A percentile compares a stretch with the other conserved stretches of the same genome.
These are phyloP conservation scores for Discostella pseudostelligera DNA, from an alignment of 108 stramenopile genomes.

Conservation along the genomic window DNA sequence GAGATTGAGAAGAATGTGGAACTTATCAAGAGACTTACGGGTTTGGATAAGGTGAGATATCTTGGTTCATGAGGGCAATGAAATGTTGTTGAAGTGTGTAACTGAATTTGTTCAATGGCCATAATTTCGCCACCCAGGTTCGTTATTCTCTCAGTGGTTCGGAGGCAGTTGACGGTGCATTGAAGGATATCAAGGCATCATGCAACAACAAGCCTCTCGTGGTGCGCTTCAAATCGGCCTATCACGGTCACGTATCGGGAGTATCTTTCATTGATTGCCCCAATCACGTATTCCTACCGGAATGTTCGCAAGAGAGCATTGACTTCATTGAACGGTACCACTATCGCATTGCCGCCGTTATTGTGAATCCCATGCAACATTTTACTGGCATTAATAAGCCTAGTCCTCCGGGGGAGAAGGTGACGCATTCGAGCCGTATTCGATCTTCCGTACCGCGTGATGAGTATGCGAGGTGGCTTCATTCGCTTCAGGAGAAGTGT, in stretches of 20 bases:
- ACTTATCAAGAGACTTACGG: conserved; percentile 37
- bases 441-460: conserved; percentile 23
- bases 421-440: conserved; percentile 25
- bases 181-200: conserved; percentile 51
- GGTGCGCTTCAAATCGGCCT: conserved; percentile 54
- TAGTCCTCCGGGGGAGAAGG: conserved; percentile 61
- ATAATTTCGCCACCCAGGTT: conserved; percentile 18
- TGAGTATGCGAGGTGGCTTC: conserved; percentile 51
- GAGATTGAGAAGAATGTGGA: conserved; percentile 46
- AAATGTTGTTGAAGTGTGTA: too few species aligned
- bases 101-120: too few species aligned
- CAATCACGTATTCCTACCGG: conserved; percentile 50
- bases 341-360: conserved; percentile 56
- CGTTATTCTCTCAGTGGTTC: conserved; percentile 49
- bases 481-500: conserved; percentile 48
- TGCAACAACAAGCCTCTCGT: conserved; percentile 43
- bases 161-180: conserved; percentile 54
- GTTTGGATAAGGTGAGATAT: conserved; percentile 50
- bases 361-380: conserved; percentile 64
- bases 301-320: conserved; percentile 32
- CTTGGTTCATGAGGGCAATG: too few species aligned
- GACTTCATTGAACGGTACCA: conserved; percentile 59
- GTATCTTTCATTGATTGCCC: conserved; percentile 42
- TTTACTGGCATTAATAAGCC: conserved; percentile 56
- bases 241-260: conserved; percentile 59